These are phyloP conservation scores for Barbarea vulgaris DNA, from an alignment of 345 rosid genomes.

Conservation along the genomic window DNA sequence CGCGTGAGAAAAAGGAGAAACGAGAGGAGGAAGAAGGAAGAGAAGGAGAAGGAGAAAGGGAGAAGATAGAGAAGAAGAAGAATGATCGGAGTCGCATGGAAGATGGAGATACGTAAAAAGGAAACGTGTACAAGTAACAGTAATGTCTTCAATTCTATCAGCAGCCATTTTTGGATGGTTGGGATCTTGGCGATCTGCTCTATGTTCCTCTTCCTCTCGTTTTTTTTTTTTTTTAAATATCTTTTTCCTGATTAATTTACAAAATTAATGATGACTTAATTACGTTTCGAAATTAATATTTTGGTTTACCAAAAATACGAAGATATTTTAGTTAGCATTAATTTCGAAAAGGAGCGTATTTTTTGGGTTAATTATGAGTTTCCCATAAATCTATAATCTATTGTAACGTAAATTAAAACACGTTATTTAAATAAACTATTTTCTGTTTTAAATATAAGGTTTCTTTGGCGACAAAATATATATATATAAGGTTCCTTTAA, in stretches of 20 bases:
- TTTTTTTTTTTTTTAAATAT: background rate
- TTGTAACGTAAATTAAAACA: background rate
- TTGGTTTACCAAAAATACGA: background rate
- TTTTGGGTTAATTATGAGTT: background rate
- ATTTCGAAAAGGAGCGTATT: background rate
- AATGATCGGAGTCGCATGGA: slow-evolving; percentile 35
- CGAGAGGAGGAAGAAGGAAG: slow-evolving; percentile 25
- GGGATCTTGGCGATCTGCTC: slow-evolving; percentile 36
- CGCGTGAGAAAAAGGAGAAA: slow-evolving; percentile 32
- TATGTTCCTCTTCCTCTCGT: slow-evolving; percentile 11
- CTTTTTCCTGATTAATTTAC: background rate
- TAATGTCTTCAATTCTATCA: background rate
- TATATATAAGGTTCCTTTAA: too few species aligned
- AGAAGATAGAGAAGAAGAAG: slow-evolving; percentile 35
- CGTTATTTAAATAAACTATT: too few species aligned
- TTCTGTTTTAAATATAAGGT: too few species aligned
- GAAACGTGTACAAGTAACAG: slow-evolving; percentile 9
- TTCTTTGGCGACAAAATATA: too few species aligned
- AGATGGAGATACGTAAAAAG: slow-evolving; percentile 31
- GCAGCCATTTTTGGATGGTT: slow-evolving; percentile 34
- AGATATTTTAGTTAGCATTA: background rate
- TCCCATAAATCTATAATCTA: background rate
- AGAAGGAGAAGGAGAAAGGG: slow-evolving; percentile 19
- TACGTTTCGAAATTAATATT: background rate
- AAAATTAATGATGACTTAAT: background rate